Conservation (phyloP, 768 basidiomycete genomes). For the Termitomyces sp. region DNA sequence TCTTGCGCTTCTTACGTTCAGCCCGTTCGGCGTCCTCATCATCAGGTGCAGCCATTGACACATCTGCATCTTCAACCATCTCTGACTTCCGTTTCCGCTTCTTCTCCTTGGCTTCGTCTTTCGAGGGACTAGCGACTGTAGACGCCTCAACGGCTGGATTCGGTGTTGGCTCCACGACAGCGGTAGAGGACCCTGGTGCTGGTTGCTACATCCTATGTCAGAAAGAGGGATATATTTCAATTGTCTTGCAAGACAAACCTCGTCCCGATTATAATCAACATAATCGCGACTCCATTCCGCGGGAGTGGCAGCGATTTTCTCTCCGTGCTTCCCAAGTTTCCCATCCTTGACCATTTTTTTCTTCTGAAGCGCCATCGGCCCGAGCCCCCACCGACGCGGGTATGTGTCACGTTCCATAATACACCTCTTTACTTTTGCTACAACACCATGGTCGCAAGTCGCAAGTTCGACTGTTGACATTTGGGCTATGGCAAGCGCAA, state of each 20-base stretch:
- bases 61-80: slow-evolving; percentile 40
- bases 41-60: slow-evolving; percentile 35
- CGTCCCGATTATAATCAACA: slow-evolving; percentile 84
- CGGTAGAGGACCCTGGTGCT: slow-evolving; percentile 32
- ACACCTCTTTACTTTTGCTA: slow-evolving; percentile 98
- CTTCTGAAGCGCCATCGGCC: slow-evolving; percentile 95
- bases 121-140: slow-evolving; percentile 26
- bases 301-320: slow-evolving; percentile 85
- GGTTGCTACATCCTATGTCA: slow-evolving; percentile 21
- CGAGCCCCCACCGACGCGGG: slow-evolving; percentile 96
- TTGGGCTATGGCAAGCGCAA: slow-evolving; percentile 91
- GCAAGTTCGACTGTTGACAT: slow-evolving; percentile 99
- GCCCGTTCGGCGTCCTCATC: slow-evolving; percentile 46
- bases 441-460: slow-evolving; percentile 97
- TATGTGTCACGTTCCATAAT: slow-evolving; percentile 99
- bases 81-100: slow-evolving; percentile 84
- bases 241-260: slow-evolving; percentile 21
- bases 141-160: slow-evolving; percentile 14
- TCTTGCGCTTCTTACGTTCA: slow-evolving; percentile 60
- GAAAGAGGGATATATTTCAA: slow-evolving; percentile 8
- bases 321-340: slow-evolving; percentile 92
- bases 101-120: slow-evolving; percentile 67
- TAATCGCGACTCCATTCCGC: slow-evolving; percentile 90
- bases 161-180: slow-evolving; percentile 19
- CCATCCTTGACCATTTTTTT: slow-evolving; percentile 99